Base-by-base conservation (phyloP, 2,329 filamentous ascomycete genomes). In the Scedosporium dehoogii region DNA sequence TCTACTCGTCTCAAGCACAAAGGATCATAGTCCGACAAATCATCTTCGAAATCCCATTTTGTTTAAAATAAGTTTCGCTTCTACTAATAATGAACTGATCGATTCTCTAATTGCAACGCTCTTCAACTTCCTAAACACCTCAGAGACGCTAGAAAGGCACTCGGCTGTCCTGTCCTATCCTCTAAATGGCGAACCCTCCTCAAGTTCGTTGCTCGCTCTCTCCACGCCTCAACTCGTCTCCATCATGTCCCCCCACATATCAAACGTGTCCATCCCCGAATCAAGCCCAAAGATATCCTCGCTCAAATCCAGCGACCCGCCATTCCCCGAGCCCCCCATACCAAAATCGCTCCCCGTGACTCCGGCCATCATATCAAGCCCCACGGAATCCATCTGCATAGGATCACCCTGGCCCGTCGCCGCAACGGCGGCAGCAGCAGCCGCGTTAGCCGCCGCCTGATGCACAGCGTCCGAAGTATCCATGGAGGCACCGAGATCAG, bases 331-430 rank as follows among this genome's bases (percentile, higher is more conserved):
- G 18, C 55, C 55, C 10, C 59, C 59, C 27, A 61, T 51, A 16
- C 44, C 53, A 7, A 61, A 25, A 42, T 61, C 59, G 25, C 59
- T 51, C 27, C 48, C 59, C 29, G 46, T 25, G 16, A 42, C 46
- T 23, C 59, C 59, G 3, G 25, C 46, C 59, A 61, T 61, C 46
- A 61, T 51, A 18, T 61, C 59, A n/a, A 61, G 48, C 29, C 59
- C 59, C 18, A 56, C 48, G 21, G n/a, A n/a, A 21, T 61, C 59
- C 59, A 61, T 42, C 48, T 61, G 59, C 59, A 61, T 61, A n/a
- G 59, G 46, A 29, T 61, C 59, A 10, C 59, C 59, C n/a, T 18
- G 29, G 29, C 29, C 27, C n/a, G 23, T 25, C 23, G 25, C 56
- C 2, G 57, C 57, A 1, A n/a, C 57, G 9, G 38, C 57, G 16